Evolutionary conservation across 768 basidiomycete genomes (phyloP).

Genomic region (Trametes cinnabarina): DNA sequence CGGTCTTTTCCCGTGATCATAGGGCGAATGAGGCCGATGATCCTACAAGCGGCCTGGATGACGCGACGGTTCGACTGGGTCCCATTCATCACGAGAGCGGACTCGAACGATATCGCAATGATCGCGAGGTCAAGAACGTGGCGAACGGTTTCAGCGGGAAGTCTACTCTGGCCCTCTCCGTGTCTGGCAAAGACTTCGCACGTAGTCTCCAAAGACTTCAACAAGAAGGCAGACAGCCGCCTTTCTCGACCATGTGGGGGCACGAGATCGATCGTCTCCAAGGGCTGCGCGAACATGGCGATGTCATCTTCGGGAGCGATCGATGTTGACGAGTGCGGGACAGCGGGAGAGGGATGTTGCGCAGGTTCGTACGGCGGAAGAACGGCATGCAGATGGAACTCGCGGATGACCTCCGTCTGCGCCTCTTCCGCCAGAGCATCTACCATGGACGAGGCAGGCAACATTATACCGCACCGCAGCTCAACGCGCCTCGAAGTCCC

Average conservation of each 20-base stretch:
- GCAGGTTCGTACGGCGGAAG: slow-evolving; percentile 43
- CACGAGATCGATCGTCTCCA: slow-evolving; percentile 32
- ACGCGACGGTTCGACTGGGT: slow-evolving; percentile 56
- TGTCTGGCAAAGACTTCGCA: slow-evolving; percentile 45
- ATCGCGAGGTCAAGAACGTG: slow-evolving; percentile 68
- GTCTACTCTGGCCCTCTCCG: slow-evolving; percentile 33
- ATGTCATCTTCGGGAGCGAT: not conserved
- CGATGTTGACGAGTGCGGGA: not conserved
- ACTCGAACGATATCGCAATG: slow-evolving; percentile 66
- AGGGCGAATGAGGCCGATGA: slow-evolving; percentile 40
- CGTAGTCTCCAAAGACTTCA: slow-evolving; percentile 58
- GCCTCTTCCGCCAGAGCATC: slow-evolving; percentile 58
- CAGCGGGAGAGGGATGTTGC: not conserved
- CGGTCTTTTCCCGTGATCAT: slow-evolving; percentile 39
- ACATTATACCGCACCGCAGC: slow-evolving; percentile 45
- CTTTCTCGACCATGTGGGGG: slow-evolving; percentile 58
- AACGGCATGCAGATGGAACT: slow-evolving; percentile 66
- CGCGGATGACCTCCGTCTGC: slow-evolving; percentile 57
- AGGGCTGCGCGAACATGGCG: not conserved
- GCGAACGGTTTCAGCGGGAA: slow-evolving; percentile 63
- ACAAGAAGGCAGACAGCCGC: slow-evolving; percentile 58
- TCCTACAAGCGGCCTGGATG: slow-evolving; percentile 61
- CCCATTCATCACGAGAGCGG: slow-evolving; percentile 62
- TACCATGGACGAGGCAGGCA: slow-evolving; percentile 71
- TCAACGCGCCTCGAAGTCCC: slow-evolving; percentile 47